Conservation (phyloP, 768 basidiomycete species). For the Ramaria sp. region DNA sequence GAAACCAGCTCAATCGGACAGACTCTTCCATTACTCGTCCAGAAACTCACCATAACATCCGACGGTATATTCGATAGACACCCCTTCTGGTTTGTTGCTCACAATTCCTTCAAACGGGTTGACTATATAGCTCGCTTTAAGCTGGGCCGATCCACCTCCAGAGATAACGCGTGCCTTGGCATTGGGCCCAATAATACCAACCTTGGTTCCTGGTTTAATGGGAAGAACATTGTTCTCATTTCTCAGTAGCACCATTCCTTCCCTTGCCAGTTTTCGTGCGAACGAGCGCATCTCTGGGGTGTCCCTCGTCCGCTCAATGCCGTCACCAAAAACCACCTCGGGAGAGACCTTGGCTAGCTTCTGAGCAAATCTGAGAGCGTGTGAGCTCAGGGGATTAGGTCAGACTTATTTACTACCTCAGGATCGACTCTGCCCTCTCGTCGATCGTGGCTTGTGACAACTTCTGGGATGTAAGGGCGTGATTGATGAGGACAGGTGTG, state of each 20-base stretch:
- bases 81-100: slow-evolving; percentile 35
- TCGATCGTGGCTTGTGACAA: slow-evolving; percentile 34
- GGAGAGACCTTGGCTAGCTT: slow-evolving; percentile 54
- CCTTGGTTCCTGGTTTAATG: slow-evolving; percentile 25
- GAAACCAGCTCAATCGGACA: too few relatives aligned
- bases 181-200: slow-evolving; percentile 64
- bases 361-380: slow-evolving; percentile 23
- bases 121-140: slow-evolving; percentile 67
- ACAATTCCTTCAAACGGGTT: slow-evolving; percentile 62
- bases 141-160: slow-evolving; percentile 64
- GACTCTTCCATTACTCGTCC: too few relatives aligned
- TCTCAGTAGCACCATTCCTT: slow-evolving; percentile 57
- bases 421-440: slow-evolving; percentile 30
- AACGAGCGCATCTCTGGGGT: slow-evolving; percentile 49
- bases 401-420: background rate
- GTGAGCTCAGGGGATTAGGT: slow-evolving; percentile 12
- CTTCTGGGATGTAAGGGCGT: slow-evolving; percentile 40
- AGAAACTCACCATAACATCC: slow-evolving; percentile 51
- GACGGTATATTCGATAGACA: slow-evolving; percentile 44
- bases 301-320: slow-evolving; percentile 47
- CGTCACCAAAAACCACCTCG: slow-evolving; percentile 65
- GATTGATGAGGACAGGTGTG: slow-evolving; percentile 25
- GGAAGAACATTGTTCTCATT: slow-evolving; percentile 51
- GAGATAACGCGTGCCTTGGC: slow-evolving; percentile 56
- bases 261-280: slow-evolving; percentile 44